phyloP scores from a whole-genome alignment of 73 alveolate genomes.

The Effrenium voratum region DNA sequence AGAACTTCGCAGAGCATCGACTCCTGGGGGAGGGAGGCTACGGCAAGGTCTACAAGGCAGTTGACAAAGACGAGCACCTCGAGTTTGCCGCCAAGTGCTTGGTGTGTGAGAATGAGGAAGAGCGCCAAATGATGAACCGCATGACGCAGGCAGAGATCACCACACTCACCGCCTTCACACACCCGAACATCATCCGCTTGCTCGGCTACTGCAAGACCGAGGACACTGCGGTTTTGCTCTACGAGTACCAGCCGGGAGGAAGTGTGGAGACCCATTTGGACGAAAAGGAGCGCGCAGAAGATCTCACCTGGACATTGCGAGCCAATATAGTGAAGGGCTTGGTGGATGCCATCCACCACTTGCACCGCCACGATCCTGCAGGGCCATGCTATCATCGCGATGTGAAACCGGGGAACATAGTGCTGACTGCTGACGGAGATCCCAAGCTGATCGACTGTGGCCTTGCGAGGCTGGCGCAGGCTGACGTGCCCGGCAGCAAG shows the following conservation, averaged over 20 bases:
- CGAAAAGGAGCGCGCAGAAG: neutral
- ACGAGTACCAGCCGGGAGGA: slow-evolving; percentile 33
- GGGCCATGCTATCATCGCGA: slow-evolving; percentile 59
- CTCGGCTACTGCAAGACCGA: slow-evolving; percentile 9
- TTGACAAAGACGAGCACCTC: neutral
- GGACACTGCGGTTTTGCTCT: neutral
- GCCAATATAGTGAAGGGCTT: neutral
- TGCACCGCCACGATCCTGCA: slow-evolving; percentile 7
- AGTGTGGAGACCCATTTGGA: neutral
- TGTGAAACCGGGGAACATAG: slow-evolving; percentile 26
- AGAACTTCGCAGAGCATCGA: slow-evolving; percentile 36
- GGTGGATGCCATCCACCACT: neutral
- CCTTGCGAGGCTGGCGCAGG: neutral
- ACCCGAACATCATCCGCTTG: slow-evolving; percentile 28
- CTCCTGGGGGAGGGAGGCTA: slow-evolving; percentile 28
- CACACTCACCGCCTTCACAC: neutral
- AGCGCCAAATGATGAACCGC: neutral
- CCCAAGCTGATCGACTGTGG: slow-evolving; percentile 50
- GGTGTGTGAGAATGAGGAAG: neutral
- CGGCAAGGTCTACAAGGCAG: slow-evolving; percentile 18
- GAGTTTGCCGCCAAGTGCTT: slow-evolving; percentile 30
- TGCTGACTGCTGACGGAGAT: neutral
- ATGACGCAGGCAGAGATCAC: slow-evolving; percentile 30
- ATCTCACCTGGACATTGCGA: neutral
- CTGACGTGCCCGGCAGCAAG: neutral